Base-by-base conservation (phyloP, 164 flowering plant species). In the Umbellularia californica region DNA sequence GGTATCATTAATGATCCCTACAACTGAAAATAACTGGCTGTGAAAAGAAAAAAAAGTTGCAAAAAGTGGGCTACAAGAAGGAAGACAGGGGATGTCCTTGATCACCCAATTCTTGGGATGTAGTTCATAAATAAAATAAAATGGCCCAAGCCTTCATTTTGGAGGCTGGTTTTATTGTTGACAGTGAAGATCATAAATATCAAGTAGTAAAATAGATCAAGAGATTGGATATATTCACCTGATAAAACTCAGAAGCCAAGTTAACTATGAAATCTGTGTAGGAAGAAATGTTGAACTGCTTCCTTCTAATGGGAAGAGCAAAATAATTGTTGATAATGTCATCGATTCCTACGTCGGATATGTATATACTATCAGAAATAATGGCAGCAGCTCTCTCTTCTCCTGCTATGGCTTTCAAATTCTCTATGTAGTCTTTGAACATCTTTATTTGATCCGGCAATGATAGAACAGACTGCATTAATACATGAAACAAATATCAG, bases 271-370 rank as follows among this genome's bases (percentile, higher is more conserved):
- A 70, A 76, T 82, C 79, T 0, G 84, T 76, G 30, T 86, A 86
- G 3, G 83, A 52, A 6, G 80, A 27, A 5, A 83, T 14, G 41
- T 78, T 74, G 19, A 81, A 87, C 0, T 79, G 25, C 0, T 12
- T 0, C 25, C 74, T 75, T 33, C 82, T 72, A 3, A 58, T 12
- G 2, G 79, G 79, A 2, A 67, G 22, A 11, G 24, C 1, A 51
- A 58, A 84, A 64, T 87, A 87, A 0, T 85, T 87, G 50, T 80
- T 77, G 2, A 81, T 83, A 51, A 87, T 65, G 78, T 87, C 90
- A 19, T 87, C 67, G 58, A 82, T 83, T 2, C 90, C 88, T 11
- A 79, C 63, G 33, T 72, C 67, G 11, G 84, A 73, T 0, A 78
- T 0, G 70, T n/a, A 80, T 5, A 84, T 3, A 77, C 80, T 75